Conservation (phyloP, 495 filamentous ascomycete genomes). For the Cryomyces antarcticus region DNA sequence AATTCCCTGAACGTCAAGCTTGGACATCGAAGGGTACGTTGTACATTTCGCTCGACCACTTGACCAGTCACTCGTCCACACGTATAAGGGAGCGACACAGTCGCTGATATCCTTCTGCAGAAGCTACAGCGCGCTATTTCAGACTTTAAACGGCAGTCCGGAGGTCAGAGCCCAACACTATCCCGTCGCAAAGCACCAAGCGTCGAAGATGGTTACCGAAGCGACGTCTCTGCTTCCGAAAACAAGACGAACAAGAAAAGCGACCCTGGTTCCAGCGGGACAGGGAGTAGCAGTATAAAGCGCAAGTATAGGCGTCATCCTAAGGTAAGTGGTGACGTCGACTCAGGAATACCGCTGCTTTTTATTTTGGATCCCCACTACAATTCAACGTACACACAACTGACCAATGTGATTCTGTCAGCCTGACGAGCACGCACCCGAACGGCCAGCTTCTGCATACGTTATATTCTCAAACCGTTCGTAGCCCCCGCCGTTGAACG, state of each 20-base stretch:
- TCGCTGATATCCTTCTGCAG: conserved; percentile 2
- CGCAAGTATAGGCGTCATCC: conserved; percentile 63
- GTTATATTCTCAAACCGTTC: conserved; percentile 68
- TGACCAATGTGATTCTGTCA: not conserved
- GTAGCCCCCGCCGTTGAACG: conserved; percentile 10
- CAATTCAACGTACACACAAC: not conserved
- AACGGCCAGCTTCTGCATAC: conserved; percentile 59
- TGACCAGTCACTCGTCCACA: not conserved
- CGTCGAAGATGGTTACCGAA: conserved; percentile 10
- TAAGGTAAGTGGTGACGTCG: conserved; percentile 30
- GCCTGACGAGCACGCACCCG: conserved; percentile 59
- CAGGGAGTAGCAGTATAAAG: conserved; percentile 24
- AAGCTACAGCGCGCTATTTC: conserved; percentile 18
- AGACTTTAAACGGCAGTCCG: conserved; percentile 7
- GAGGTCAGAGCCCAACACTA: conserved; percentile 2
- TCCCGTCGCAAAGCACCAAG: conserved; percentile 2
- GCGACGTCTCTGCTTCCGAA: conserved; percentile 14
- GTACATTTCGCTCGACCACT: not conserved
- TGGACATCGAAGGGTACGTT: conserved; percentile 49
- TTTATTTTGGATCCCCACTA: no score
- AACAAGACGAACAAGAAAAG: conserved; percentile 3
- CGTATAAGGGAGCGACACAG: not conserved
- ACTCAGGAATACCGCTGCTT: no score
- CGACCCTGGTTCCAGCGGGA: not conserved
- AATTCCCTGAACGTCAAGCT: conserved; percentile 52